These are phyloP conservation scores for Malassezia sympodialis DNA, from an alignment of 1,284 basidiomycete genomes.

Conservation along the genomic window DNA sequence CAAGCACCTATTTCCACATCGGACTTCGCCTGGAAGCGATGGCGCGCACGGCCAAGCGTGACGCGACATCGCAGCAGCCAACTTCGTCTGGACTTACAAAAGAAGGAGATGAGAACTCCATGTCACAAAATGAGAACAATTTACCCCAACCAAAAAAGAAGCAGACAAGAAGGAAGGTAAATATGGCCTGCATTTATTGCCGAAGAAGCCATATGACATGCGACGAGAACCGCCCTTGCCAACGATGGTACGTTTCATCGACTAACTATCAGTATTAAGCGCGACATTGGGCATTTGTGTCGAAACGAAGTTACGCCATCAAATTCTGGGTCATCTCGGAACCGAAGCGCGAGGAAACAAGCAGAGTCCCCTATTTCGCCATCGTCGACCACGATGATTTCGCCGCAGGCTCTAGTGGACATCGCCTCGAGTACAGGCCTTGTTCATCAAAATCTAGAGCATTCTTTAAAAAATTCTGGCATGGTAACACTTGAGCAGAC, in stretches of 20 bases:
- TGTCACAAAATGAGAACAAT: background rate
- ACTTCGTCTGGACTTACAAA: background rate
- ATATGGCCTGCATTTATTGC: slow-evolving; percentile 75
- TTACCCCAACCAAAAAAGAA: slow-evolving; percentile 22
- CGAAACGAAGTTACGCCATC: slow-evolving; percentile 29
- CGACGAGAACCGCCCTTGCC: slow-evolving; percentile 49
- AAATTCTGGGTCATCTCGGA: background rate
- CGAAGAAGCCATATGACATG: slow-evolving; percentile 66
- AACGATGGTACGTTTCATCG: slow-evolving; percentile 33
- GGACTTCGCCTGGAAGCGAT: background rate
- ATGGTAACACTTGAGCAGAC: background rate
- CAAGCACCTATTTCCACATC: background rate
- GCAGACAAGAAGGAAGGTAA: slow-evolving; percentile 37
- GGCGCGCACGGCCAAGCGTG: slow-evolving; percentile 1
- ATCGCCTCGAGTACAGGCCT: background rate
- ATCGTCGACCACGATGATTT: background rate
- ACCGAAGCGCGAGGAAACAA: slow-evolving; percentile 1
- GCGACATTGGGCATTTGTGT: slow-evolving; percentile 51
- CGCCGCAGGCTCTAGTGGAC: background rate
- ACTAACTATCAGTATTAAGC: slow-evolving; percentile 39
- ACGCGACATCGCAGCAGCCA: background rate
- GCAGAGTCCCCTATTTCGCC: background rate
- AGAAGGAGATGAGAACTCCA: background rate
- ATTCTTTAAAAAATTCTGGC: background rate
- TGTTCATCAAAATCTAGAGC: background rate